These are phyloP conservation scores for Trichoderma lentiforme DNA, from an alignment of 2,329 filamentous ascomycete genomes.

Conservation along the genomic window DNA sequence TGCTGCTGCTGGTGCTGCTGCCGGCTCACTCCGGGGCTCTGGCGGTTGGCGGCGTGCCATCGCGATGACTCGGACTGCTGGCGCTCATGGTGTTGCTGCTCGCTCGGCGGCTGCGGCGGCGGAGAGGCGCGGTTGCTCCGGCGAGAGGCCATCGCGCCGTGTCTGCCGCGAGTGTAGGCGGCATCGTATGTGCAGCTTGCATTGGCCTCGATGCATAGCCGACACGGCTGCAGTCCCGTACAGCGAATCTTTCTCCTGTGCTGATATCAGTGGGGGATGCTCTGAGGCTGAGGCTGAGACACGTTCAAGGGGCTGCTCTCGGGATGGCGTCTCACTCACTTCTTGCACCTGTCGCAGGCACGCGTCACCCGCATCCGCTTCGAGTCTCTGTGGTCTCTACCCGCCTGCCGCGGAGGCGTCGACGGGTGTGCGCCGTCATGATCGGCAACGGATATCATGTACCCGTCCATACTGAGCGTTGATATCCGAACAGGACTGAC, in stretches of 20 bases:
- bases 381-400: constrained; percentile 8
- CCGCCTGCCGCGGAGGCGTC: constrained; percentile 8
- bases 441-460: constrained; percentile 14
- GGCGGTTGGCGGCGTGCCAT: constrained; percentile 6
- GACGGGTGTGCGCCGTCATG: not conserved
- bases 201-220: constrained; percentile 15
- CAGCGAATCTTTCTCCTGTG: constrained; percentile 12
- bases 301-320: not conserved
- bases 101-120: not conserved
- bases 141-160: constrained; percentile 4
- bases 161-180: constrained; percentile 7
- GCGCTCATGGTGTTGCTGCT: constrained; percentile 1
- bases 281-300: not conserved
- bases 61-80: constrained; percentile 1
- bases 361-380: constrained; percentile 16
- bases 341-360: constrained; percentile 14
- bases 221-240: constrained; percentile 8
- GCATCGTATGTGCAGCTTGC: constrained; percentile 13
- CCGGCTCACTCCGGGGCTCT: not conserved
- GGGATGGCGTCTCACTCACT: constrained; percentile 11
- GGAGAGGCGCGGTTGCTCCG: constrained; percentile 5
- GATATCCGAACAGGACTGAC: constrained; percentile 11
- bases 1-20: not conserved
- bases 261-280: not conserved
- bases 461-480: constrained; percentile 8